A percentile compares a stretch with the other conserved stretches of the same genome.
These are phyloP conservation scores for Fusarium brevicatenulatum DNA, from an alignment of 2,329 filamentous ascomycete species.

Conservation along the genomic window DNA sequence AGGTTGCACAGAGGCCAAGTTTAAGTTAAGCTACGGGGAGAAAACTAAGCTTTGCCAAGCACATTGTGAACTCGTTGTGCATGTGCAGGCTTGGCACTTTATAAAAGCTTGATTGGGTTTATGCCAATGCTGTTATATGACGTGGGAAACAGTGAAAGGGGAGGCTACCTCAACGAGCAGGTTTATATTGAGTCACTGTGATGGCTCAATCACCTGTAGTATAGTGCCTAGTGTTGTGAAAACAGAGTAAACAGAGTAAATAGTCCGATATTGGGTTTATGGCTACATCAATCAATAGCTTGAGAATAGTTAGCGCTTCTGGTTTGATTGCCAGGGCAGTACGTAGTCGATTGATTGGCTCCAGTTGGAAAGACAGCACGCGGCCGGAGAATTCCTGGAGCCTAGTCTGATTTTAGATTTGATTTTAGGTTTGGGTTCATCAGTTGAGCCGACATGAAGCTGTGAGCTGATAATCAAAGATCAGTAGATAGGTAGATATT, in stretches of 20 bases:
- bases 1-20: constrained; percentile 32
- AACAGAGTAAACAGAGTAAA: neutral
- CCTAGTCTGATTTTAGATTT: constrained; percentile 1
- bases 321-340: neutral
- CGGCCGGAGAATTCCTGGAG: neutral
- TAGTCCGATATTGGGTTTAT: too few relatives aligned
- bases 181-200: neutral
- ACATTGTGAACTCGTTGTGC: constrained; percentile 17
- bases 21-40: neutral
- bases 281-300: neutral
- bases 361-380: neutral
- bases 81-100: constrained; percentile 39
- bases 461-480: neutral
- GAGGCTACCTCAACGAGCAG: neutral
- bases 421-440: neutral
- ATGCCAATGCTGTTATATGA: constrained; percentile 19
- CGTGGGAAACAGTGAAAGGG: constrained; percentile 1
- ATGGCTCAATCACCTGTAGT: neutral
- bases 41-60: constrained; percentile 49
- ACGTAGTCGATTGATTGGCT: neutral
- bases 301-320: neutral
- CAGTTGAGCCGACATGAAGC: constrained; percentile 1
- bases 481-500: neutral
- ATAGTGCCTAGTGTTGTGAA: neutral
- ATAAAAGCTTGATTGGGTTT: constrained; percentile 34